Percentiles rank a stretch among this genome's conserved stretches.
These are phyloP conservation scores for Penicillium hesseltinei DNA, from an alignment of 2,329 filamentous ascomycete species.

Conservation along the genomic window DNA sequence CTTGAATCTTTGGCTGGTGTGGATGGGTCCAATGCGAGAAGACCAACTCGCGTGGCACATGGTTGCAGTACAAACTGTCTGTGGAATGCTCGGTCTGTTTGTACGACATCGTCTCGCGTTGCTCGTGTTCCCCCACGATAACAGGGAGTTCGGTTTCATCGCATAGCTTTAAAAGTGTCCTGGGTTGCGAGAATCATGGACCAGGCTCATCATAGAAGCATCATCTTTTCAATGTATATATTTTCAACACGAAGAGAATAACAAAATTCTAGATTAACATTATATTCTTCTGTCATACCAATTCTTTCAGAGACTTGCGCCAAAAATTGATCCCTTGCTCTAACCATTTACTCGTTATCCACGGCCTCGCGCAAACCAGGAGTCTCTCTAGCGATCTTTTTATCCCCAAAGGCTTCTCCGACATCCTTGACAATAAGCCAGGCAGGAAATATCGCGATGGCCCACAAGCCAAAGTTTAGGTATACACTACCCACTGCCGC, in stretches of 20 bases:
- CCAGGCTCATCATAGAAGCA: background rate
- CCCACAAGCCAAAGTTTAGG: conserved; percentile 70
- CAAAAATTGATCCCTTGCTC: background rate
- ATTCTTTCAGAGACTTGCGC: background rate
- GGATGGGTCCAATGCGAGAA: conserved; percentile 88
- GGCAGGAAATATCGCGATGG: conserved; percentile 59
- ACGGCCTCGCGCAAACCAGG: conserved; percentile 8
- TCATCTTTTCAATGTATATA: conserved; percentile 15
- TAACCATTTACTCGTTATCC: background rate
- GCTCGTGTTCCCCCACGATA: conserved; percentile 87
- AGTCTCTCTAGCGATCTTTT: conserved; percentile 30
- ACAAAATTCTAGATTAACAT: background rate
- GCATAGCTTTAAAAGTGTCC: conserved; percentile 5
- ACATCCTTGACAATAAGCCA: conserved; percentile 65
- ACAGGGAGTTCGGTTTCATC: conserved; percentile 45
- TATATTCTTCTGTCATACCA: background rate
- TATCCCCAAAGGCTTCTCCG: conserved; percentile 40
- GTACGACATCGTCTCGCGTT: conserved; percentile 81
- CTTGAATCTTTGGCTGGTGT: conserved; percentile 93
- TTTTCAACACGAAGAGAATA: background rate
- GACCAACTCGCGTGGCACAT: conserved; percentile 78
- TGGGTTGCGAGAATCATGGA: no score
- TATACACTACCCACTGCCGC: conserved; percentile 66
- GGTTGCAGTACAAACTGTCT: conserved; percentile 69
- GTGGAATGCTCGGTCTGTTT: conserved; percentile 80